Conservation (phyloP, 768 basidiomycete genomes). For the Rhodotorula kratochvilovae region DNA sequence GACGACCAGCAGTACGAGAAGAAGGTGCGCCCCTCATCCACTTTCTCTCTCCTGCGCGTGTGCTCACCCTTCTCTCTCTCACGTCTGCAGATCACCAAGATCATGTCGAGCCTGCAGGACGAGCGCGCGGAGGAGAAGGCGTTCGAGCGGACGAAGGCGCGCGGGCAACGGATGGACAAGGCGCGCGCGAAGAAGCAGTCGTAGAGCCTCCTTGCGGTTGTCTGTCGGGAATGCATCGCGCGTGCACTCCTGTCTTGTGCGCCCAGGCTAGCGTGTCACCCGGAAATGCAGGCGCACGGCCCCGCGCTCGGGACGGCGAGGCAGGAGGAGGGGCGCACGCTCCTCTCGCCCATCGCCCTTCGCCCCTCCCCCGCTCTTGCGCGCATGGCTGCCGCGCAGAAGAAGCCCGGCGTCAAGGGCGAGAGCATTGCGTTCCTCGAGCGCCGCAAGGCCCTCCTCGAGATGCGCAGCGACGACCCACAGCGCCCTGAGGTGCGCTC, state of each 20-base stretch:
- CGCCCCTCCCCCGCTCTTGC: too few species aligned
- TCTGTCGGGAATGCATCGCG: neutral
- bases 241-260: neutral
- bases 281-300: too few species aligned
- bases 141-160: conserved; percentile 62
- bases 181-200: conserved; percentile 18
- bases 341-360: too few species aligned
- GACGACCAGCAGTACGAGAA: conserved; percentile 77
- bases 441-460: neutral
- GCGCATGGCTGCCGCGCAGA: too few species aligned
- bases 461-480: neutral
- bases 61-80: too few species aligned
- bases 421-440: neutral
- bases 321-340: neutral
- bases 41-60: too few species aligned
- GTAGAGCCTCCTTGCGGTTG: too few species aligned
- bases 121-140: conserved; percentile 94
- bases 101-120: conserved; percentile 58
- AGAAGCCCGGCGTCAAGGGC: too few species aligned
- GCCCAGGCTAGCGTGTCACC: too few species aligned
- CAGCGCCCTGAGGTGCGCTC: too few species aligned
- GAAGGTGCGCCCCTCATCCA: conserved; percentile 41
- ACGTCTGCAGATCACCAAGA: conserved; percentile 66
- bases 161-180: conserved; percentile 39
- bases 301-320: too few species aligned